Evolutionary conservation across 257 asterid species (phyloP), one percentile per base, ranked within the genome.

Genomic region (Cordia subcordata): DNA sequence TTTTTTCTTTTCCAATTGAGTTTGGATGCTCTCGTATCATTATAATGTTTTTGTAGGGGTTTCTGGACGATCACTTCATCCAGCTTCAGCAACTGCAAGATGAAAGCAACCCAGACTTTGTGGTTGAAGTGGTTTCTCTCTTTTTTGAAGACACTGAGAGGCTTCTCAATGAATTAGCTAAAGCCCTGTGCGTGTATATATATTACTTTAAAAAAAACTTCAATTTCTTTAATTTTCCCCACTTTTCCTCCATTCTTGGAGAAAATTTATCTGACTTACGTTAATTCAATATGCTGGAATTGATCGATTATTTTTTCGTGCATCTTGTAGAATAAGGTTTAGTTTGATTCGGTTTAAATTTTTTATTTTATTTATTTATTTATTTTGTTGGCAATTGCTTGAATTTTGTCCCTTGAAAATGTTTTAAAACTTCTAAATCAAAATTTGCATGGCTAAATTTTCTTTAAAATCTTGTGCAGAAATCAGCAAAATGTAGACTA

Each of bases 51-150:
- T 54, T 35, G 67, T 39, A 70, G 76, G 63, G 59, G n/a, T 66
- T 61, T 62, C 59, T 75, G 55, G 76, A 75, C 66, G 80, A 75
- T 22, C 80, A 75, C 61, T 75, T 62, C 72, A 62, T 62, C 23
- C 80, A 75, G 49, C 76, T 75, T n/a, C 80, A 70, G 0, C 80
- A 70, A 53, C 58, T 75, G 64, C 73, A 70, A 70, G 80, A 75
- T 62, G 76, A 75, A 40, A 75, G 65, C 49, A 75, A 66, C 18
- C 80, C 80, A 0, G 80, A 75, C 16, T 75, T 75, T 70, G 80
- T 75, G 1, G 70, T 62, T 32, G 80, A 75, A 51, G 80, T 75
- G 49, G 71, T 75, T n/a, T 39, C 55, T 16, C 70, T 75, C 20
- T 75, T 75, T 73, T 75, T 75, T 62, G 76, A 75, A 60, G 80